Evolutionary conservation across 768 basidiomycete species (phyloP).

Genomic region (Gloeophyllum trabeum): DNA sequence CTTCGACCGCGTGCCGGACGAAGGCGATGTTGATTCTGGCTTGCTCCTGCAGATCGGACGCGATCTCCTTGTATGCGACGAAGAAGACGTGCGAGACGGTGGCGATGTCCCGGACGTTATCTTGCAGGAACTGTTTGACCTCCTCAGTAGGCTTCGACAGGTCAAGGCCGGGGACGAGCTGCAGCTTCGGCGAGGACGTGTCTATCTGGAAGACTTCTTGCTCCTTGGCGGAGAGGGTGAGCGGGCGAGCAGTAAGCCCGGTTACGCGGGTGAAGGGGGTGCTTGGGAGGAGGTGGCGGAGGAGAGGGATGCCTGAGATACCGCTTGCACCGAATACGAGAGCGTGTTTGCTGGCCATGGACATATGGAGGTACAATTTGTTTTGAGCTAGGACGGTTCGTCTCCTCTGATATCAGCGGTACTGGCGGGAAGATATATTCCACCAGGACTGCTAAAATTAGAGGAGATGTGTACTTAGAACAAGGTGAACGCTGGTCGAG

Average conservation of each 20-base stretch:
- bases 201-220: constrained; percentile 12
- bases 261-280: neutral
- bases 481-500: too few species aligned
- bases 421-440: too few species aligned
- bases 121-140: neutral
- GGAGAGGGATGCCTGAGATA: neutral
- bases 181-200: constrained; percentile 2
- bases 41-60: neutral
- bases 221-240: neutral
- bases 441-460: too few species aligned
- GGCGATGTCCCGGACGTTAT: neutral
- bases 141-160: neutral
- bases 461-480: too few species aligned
- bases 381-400: too few species aligned
- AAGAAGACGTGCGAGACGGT: constrained; percentile 1
- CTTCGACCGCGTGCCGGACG: neutral
- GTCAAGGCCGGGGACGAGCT: neutral
- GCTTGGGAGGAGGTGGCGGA: neutral
- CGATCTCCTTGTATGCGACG: neutral
- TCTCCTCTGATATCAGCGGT: too few species aligned
- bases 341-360: too few species aligned
- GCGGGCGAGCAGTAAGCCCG: neutral
- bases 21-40: neutral
- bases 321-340: neutral
- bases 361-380: too few species aligned